Base-by-base conservation (phyloP, 1,284 basidiomycete genomes). In the Leccinum idahoense region DNA sequence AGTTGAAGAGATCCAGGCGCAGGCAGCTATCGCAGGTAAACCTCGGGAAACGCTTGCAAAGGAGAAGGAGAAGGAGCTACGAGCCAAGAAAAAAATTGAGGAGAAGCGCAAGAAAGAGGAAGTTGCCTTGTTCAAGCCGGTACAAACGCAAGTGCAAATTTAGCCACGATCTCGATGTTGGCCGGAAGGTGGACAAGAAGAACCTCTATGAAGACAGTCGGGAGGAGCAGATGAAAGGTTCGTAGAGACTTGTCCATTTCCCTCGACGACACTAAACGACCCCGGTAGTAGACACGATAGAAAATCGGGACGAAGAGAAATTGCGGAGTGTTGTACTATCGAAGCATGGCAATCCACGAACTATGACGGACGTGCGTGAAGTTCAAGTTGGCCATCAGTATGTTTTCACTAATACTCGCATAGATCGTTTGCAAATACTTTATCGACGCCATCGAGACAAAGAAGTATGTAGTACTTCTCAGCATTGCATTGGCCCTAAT, bases 371-470 rank as follows among this genome's bases (percentile, higher is more conserved):
- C 75, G 93, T 94, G 72, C 64, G 88, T 73, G 10, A 35, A 39
- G 51, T 53, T 54, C 23, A 54, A 66, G 37, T 35, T 44, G 14
- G 1, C 11, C 8, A 53, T 59, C 54, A 58, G 35, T 60, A 57
- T 15, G 39, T 35, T 20, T 46, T 60, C 54, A 56, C 46, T 69
- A 64, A 56, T 54, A 46, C 46, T 32, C 59, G 23, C 60, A 15
- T 68, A 94, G 93, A 97, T 98, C 72, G 96, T 98, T 8, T 98
- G 96, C 88, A 98, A 96, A 78, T 89, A 81, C 79, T 99, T 99
- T 74, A 91, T 99, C 67, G 90, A 98, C 73, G 97, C 96, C 29
- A 97, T 99, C 73, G 97, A 99, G 76, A 83, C 85, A 11, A 88
- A 93, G 74, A 94, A 93, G 85, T 95, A 80, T 64, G 82, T 78